A percentile compares a stretch with the other conserved stretches of the same genome.
These are phyloP conservation scores for Pichia norvegensis DNA, from an alignment of 1,139 yeast genomes.

Conservation along the genomic window DNA sequence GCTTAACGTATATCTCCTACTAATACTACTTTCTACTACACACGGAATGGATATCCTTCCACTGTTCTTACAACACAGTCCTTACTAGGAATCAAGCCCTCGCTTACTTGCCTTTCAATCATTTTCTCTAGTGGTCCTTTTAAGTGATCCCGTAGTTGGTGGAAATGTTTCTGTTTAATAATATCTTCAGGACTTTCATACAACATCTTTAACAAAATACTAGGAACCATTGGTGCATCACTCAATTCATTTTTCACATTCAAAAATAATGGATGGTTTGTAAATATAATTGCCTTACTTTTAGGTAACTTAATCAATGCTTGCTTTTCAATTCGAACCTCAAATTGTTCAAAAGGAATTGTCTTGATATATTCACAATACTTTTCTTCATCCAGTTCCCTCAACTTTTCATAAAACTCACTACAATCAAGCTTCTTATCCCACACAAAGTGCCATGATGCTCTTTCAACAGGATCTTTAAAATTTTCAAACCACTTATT, in stretches of 20 bases:
- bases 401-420: conserved; percentile 32
- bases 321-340: conserved; percentile 54
- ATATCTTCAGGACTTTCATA: conserved; percentile 57
- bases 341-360: conserved; percentile 38
- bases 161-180: conserved; percentile 51
- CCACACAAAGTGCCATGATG: conserved; percentile 49
- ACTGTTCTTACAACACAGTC: background rate
- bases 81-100: conserved; percentile 31
- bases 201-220: conserved; percentile 47
- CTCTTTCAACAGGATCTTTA: conserved; percentile 43
- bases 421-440: conserved; percentile 40
- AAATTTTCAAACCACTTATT: conserved; percentile 45
- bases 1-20: too few relatives aligned
- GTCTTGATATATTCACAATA: conserved; percentile 16
- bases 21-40: too few relatives aligned
- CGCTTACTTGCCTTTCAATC: conserved; percentile 47
- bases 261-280: conserved; percentile 58
- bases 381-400: conserved; percentile 23
- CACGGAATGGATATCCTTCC: conserved; percentile 1
- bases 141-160: conserved; percentile 45
- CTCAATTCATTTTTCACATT: conserved; percentile 53
- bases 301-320: conserved; percentile 41
- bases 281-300: conserved; percentile 42
- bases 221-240: conserved; percentile 62
- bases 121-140: conserved; percentile 45